phyloP scores from a whole-genome alignment of 2,329 filamentous ascomycete genomes.

The Talaromyces atroroseus region DNA sequence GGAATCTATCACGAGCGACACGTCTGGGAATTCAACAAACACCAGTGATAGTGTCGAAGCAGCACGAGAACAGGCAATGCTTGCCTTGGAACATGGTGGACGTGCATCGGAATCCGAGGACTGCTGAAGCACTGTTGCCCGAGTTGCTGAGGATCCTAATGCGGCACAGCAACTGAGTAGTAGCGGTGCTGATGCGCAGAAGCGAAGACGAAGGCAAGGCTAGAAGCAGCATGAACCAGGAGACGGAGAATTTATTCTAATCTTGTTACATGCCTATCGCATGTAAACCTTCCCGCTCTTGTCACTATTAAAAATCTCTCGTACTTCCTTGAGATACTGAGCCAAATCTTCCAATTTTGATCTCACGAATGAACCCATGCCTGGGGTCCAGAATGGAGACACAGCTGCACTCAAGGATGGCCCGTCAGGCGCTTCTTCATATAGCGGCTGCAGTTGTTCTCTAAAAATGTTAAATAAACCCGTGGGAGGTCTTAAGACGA shows the following conservation, averaged over 20 bases:
- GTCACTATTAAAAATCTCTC: background rate
- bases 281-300: background rate
- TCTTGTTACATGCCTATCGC: background rate
- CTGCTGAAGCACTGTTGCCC: background rate
- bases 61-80: background rate
- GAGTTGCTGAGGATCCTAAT: background rate
- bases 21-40: background rate
- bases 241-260: too few species aligned
- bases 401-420: background rate
- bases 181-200: background rate
- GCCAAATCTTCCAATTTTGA: background rate
- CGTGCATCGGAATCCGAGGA: background rate
- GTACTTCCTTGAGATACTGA: background rate
- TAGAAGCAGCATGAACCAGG: background rate
- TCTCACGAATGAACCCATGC: background rate
- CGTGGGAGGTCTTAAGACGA: background rate
- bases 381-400: background rate
- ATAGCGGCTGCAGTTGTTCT: background rate
- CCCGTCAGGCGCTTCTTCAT: background rate
- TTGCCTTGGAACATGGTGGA: background rate
- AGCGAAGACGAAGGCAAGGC: background rate
- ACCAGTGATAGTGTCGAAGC: background rate
- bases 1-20: background rate
- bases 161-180: background rate
- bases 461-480: background rate